Base-by-base conservation (phyloP, 2,329 filamentous ascomycete genomes). In the Keithomyces neogunnii region DNA sequence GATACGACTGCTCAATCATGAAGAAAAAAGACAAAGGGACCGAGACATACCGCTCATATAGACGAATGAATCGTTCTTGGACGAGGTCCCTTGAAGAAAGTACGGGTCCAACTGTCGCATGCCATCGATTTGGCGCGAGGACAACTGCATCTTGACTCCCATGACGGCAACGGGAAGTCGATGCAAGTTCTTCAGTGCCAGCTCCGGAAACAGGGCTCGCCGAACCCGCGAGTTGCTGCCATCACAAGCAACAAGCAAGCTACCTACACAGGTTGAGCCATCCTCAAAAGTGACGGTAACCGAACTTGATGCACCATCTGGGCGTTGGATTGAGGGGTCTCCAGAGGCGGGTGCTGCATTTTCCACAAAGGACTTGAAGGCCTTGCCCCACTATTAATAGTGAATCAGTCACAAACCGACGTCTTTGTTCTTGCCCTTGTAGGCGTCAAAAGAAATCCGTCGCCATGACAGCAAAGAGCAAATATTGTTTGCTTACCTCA, bases 31-130 rank as follows among this genome's bases (percentile, higher is more conserved):
- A 19, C 19, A 19, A 19, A 19, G 19, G 19, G 19, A 1, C 8
- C 26, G 28, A 28, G 33, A 59, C 70, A 52, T 56, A 76, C 74
- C 64, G 48, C 75, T 78, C 51, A 80, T 73, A 57, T 75, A 82
- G 19, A 78, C 59, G 58, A 75, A 82, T 0, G 70, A 69, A 42
- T 76, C 69, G 3, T 76, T 74, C 30, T 68, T 62, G 0, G 78
- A 77, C 38, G 80, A 71, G 1, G 72, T 70, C 0, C 78, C 78
- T 48, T 81, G 77, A 26, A 81, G 69, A 47, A 81, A 77, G 42
- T 73, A 77, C 0, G 78, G 73, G 49, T 82, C 78, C 0, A 80
- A 68, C 1, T 64, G 64, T 5, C 67, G 65, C 3, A 79, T 65
- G 0, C 70, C 68, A 1, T 63, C 60, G 19, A 75, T 67, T 39